phyloP scores from a whole-genome alignment of 1,284 basidiomycete species.

The Tremellales sp. region DNA sequence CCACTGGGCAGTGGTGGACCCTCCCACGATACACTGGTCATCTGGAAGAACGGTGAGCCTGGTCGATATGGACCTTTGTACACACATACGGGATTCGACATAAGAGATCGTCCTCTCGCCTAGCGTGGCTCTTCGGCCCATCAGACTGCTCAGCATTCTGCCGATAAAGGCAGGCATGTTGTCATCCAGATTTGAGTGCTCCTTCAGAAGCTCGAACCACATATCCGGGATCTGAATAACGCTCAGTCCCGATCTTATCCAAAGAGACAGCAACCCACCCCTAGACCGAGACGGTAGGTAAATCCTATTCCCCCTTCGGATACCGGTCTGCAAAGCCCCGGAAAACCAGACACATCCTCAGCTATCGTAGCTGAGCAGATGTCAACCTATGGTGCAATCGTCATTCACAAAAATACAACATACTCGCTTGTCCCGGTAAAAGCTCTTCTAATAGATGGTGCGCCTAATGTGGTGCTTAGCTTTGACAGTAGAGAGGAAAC shows the following conservation, averaged over 20 bases:
- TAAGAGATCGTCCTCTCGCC: constrained; percentile 16
- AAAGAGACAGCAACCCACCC: constrained; percentile 5
- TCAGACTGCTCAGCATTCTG: constrained; percentile 11
- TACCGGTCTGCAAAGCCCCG: constrained; percentile 10
- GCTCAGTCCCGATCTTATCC: background rate
- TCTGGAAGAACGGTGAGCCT: constrained; percentile 4
- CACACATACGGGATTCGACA: constrained; percentile 16
- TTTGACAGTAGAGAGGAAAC: background rate
- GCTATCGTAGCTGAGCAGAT: constrained; percentile 13
- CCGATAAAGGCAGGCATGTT: background rate
- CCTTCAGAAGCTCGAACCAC: constrained; percentile 13
- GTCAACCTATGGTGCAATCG: background rate
- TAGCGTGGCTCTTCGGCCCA: constrained; percentile 9
- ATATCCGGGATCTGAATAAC: background rate
- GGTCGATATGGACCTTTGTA: background rate
- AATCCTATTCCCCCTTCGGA: constrained; percentile 15
- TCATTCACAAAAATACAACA: background rate
- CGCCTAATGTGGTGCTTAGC: constrained; percentile 8
- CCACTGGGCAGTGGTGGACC: constrained; percentile 15
- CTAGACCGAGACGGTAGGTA: constrained; percentile 14
- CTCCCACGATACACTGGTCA: constrained; percentile 19
- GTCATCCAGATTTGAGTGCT: background rate
- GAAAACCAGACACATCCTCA: constrained; percentile 19
- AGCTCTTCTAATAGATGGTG: constrained; percentile 13
- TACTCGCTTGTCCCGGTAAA: background rate